A percentile compares a stretch with the other conserved stretches of the same genome.
Conservation (phyloP, 495 filamentous ascomycete genomes). For the Choiromyces venosus region DNA sequence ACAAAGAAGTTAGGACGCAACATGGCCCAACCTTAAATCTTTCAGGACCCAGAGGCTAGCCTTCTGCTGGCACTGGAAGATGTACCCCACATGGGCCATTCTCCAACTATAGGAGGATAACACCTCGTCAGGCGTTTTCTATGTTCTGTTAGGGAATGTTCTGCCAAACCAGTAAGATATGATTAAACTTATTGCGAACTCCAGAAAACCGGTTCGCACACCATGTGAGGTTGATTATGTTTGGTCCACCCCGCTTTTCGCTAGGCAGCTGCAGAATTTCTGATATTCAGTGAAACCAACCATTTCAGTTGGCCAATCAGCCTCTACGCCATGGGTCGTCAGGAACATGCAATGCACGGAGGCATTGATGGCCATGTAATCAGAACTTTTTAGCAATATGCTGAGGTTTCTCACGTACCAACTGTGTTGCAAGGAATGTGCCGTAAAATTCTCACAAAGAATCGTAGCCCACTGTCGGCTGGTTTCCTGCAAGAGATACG, state of each 20-base stretch:
- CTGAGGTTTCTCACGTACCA: neutral
- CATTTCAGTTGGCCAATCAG: conserved; percentile 23
- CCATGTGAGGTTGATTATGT: conserved; percentile 28
- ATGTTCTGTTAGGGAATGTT: conserved; percentile 20
- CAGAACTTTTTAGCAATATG: neutral
- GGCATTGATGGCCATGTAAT: conserved; percentile 16
- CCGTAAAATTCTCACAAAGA: neutral
- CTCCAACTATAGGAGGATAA: conserved; percentile 15
- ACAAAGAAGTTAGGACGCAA: conserved; percentile 29
- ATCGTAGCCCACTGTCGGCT: neutral
- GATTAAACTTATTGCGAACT: conserved; percentile 8
- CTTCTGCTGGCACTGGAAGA: conserved; percentile 5
- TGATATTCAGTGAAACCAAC: conserved; percentile 36
- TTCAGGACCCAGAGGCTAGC: conserved; percentile 6
- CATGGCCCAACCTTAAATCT: conserved; percentile 34
- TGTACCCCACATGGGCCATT: conserved; percentile 30
- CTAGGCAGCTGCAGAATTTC: conserved; percentile 33
- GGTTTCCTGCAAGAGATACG: neutral
- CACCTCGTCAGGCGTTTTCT: conserved; percentile 18
- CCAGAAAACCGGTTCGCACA: conserved; percentile 27
- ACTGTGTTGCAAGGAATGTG: neutral
- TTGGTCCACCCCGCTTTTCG: conserved; percentile 37
- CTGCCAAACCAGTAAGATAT: conserved; percentile 28
- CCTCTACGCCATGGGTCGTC: conserved; percentile 4
- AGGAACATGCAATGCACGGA: conserved; percentile 32